phyloP scores from a whole-genome alignment of 371 early-diverging fungal species.

The Mucor saturninus region DNA sequence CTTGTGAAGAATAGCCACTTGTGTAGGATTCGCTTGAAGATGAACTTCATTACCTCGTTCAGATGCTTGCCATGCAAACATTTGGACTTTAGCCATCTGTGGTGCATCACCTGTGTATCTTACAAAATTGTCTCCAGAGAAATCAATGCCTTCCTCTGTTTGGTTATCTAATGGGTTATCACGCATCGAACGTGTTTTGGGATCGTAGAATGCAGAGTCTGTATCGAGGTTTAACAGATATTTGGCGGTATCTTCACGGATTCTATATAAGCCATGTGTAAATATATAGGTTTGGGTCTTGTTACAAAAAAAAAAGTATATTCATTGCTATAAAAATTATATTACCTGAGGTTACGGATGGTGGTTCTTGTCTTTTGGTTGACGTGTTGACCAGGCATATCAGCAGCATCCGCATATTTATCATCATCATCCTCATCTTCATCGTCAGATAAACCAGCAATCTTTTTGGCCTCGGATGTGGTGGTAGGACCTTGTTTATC shows the following conservation, averaged over 20 bases:
- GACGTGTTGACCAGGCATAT: slow-evolving; percentile 90
- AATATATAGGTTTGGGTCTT: too few species aligned
- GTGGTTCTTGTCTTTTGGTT: slow-evolving; percentile 93
- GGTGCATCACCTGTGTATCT: slow-evolving; percentile 85
- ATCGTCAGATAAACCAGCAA: slow-evolving; percentile 64
- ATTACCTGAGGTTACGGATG: slow-evolving; percentile 89
- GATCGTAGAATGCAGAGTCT: slow-evolving; percentile 97
- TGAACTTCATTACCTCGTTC: slow-evolving; percentile 87
- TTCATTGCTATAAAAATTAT: background rate
- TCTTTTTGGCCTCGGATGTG: slow-evolving; percentile 62
- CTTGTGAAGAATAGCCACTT: slow-evolving; percentile 86
- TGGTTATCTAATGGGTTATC: slow-evolving; percentile 87
- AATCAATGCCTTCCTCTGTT: slow-evolving; percentile 62
- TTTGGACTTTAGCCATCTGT: slow-evolving; percentile 82
- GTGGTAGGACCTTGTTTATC: slow-evolving; percentile 69
- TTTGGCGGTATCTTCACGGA: slow-evolving; percentile 99
- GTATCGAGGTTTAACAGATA: slow-evolving; percentile 93
- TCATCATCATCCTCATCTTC: slow-evolving; percentile 87
- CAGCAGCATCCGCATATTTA: slow-evolving; percentile 88
- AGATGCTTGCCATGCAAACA: slow-evolving; percentile 93
- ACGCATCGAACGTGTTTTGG: slow-evolving; percentile 98
- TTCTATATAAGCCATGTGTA: slow-evolving; percentile 42
- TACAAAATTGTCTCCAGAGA: slow-evolving; percentile 93
- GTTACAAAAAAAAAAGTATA: background rate
- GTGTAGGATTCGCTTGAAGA: slow-evolving; percentile 94